Evolutionary conservation across 306 rosid species (phyloP), one percentile per base, ranked within the genome.

Genomic region (Lathyrus sativus): DNA sequence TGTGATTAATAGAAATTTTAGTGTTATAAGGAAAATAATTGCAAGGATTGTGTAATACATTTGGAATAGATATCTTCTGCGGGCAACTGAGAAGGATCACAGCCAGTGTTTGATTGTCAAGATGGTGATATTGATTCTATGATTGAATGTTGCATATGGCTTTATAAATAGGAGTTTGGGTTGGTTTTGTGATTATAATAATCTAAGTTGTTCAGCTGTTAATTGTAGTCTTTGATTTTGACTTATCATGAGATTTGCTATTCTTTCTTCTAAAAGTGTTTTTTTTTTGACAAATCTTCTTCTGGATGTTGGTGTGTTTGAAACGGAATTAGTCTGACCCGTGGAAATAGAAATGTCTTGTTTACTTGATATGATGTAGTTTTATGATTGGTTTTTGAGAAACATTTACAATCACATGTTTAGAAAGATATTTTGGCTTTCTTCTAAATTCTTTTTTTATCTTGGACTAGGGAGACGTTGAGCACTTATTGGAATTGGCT

Each of bases 181-280:
- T 62, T 62, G 17, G 11, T 44, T 43, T 37, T 62, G 68, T 3
- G 18, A 26, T 62, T 42, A 63, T 18, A 46, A 29, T 46, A 65
- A 45, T 65, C 70, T 44, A 56, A 56, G 24, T 62, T 24, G 33
- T 62, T 62, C 18, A 19, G 48, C 51, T 41, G 67, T 19, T 19
- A 42, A 5, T 62, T n/a, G n/a, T 8, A 6, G 14, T 10, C 49
- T 13, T 57, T 18, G 29, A 38, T 61, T 1, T 18, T 37, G 29
- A 61, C 49, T 61, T 61, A 1, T 61, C 67, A 38, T 19, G 33
- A 17, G 48, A 61, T 37, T 62, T 39, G 35, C 18, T 19, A 11
- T 11, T 19, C 14, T 22, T 62, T 7, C 5, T 19, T 3, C 2
- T 41, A 14, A 62, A 41, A 62, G 50, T 53, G 13, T 2, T 46